phyloP scores from a whole-genome alignment of 75 land plant species.

The Pinus taeda region DNA sequence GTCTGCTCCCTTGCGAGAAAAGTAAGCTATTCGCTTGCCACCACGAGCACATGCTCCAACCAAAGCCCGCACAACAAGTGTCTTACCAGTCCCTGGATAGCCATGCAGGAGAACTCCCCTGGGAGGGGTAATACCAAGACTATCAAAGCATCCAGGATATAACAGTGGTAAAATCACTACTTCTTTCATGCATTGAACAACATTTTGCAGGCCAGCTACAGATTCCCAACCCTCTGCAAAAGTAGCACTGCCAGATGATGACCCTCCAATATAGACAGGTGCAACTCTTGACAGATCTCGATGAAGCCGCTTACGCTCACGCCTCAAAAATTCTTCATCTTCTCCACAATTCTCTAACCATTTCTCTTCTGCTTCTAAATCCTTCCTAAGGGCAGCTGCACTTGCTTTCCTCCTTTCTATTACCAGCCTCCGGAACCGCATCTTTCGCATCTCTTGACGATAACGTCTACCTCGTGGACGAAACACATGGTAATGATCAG shows the following conservation, averaged over 20 bases:
- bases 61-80: slow-evolving; percentile 82
- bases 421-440: slow-evolving; percentile 53
- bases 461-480: slow-evolving; percentile 50
- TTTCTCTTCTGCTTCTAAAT: slow-evolving; percentile 89
- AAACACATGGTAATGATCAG: slow-evolving; percentile 60
- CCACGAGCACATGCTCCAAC: slow-evolving; percentile 94
- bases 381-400: slow-evolving; percentile 62
- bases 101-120: slow-evolving; percentile 97
- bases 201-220: slow-evolving; percentile 90
- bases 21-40: slow-evolving; percentile 77
- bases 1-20: slow-evolving; percentile 98
- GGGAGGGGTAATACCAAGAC: slow-evolving; percentile 82
- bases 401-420: slow-evolving; percentile 43
- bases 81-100: slow-evolving; percentile 98
- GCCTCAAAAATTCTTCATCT: slow-evolving; percentile 93
- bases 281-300: slow-evolving; percentile 79
- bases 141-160: slow-evolving; percentile 77
- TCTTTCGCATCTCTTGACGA: slow-evolving; percentile 25
- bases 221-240: slow-evolving; percentile 81
- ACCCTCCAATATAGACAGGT: slow-evolving; percentile 78
- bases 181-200: slow-evolving; percentile 87
- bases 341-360: slow-evolving; percentile 90
- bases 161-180: slow-evolving; percentile 90
- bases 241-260: slow-evolving; percentile 20
- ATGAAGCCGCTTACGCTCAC: slow-evolving; percentile 87